Evolutionary conservation across 2,329 filamentous ascomycete genomes (phyloP).

Genomic region (Scolecobasidium constrictum): DNA sequence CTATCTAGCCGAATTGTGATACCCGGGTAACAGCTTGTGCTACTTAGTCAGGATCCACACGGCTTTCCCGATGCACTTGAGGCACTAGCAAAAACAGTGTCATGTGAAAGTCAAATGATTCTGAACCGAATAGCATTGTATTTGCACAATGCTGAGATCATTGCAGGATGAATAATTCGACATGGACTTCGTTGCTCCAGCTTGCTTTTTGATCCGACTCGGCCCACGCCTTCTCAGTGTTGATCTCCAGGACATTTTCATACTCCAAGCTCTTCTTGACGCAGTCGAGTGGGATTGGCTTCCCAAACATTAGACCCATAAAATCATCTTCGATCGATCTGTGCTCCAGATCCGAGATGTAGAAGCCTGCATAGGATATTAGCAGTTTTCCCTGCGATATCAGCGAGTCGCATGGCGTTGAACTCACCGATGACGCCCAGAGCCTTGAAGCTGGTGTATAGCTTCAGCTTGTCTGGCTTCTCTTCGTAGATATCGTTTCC

Average conservation of each 20-base stretch:
- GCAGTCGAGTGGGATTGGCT: constrained; percentile 55
- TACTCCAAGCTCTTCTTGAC: constrained; percentile 48
- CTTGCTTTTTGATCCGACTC: constrained; percentile 57
- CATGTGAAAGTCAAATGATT: no score
- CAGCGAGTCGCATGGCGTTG: neutral
- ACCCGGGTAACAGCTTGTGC: no score
- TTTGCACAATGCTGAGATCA: no score
- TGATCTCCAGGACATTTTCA: constrained; percentile 59
- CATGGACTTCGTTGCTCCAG: constrained; percentile 70
- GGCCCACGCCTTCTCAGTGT: constrained; percentile 67
- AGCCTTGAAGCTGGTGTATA: constrained; percentile 67
- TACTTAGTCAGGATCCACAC: no score
- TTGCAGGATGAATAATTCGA: constrained; percentile 48
- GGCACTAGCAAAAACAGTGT: no score
- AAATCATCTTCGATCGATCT: constrained; percentile 54
- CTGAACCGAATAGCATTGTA: no score
- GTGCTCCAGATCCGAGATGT: constrained; percentile 57
- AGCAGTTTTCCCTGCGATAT: no score
- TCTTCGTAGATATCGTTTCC: constrained; percentile 48
- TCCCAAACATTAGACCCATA: constrained; percentile 63
- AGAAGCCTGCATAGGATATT: constrained; percentile 47
- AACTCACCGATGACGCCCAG: constrained; percentile 58
- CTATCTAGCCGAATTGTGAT: no score
- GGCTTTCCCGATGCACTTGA: no score
- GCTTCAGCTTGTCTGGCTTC: constrained; percentile 48